Evolutionary conservation across 2,329 filamentous ascomycete genomes (phyloP).

Genomic region (Fusarium haematococcum): DNA sequence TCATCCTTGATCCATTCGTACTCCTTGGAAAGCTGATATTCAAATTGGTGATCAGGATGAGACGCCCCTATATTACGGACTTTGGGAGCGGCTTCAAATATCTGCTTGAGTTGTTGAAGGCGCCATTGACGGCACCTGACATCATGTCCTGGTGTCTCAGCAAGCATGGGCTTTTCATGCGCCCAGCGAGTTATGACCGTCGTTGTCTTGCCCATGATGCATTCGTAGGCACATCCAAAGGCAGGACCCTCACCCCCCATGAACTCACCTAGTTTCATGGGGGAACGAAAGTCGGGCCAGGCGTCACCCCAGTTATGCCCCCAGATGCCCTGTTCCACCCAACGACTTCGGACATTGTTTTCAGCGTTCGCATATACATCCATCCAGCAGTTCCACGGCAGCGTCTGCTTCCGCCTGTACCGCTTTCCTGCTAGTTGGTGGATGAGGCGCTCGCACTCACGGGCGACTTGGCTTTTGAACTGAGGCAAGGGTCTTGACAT

Average conservation of each 20-base stretch:
- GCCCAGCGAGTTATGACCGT: neutral
- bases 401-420: neutral
- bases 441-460: neutral
- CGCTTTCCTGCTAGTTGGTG: neutral
- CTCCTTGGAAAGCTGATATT: neutral
- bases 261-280: neutral
- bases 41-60: neutral
- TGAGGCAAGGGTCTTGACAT: neutral
- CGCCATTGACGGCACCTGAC: neutral
- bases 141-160: neutral
- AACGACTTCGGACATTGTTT: constrained; percentile 24
- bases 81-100: neutral
- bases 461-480: neutral
- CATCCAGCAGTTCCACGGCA: neutral
- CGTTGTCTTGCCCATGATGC: too few relatives aligned
- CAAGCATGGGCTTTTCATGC: neutral
- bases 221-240: neutral
- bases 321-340: constrained; percentile 26
- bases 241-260: neutral
- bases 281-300: constrained; percentile 4
- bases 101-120: neutral
- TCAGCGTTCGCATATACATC: constrained; percentile 12
- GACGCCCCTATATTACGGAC: neutral
- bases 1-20: neutral
- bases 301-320: constrained; percentile 16